Conservation (phyloP, 352 stramenopile species). For the Globisporangium takayamanum region DNA sequence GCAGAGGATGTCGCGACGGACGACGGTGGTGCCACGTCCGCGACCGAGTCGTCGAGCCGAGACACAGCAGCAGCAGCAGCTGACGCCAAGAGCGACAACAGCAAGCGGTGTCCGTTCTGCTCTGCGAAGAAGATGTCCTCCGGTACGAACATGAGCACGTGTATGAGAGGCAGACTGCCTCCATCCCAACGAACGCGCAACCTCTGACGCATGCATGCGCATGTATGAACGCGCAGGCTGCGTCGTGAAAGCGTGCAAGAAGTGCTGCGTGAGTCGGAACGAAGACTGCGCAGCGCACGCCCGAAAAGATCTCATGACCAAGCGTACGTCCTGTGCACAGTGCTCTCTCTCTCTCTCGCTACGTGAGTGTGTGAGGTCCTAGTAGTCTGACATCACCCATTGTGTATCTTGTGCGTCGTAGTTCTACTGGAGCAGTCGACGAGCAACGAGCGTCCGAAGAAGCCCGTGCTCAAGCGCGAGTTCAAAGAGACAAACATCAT, state of each 20-base stretch:
- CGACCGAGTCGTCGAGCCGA: conserved; percentile 1
- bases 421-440: conserved; percentile 8
- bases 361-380: background rate
- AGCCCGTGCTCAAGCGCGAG: conserved; percentile 68
- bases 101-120: conserved; percentile 34
- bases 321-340: conserved; percentile 11
- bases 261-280: conserved; percentile 49
- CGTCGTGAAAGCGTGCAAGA: conserved; percentile 52
- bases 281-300: conserved; percentile 33
- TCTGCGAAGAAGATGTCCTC: conserved; percentile 32
- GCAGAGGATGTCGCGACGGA: background rate
- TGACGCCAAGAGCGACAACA: conserved; percentile 15
- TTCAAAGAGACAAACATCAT: conserved; percentile 71
- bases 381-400: background rate
- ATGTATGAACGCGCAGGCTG: conserved; percentile 21
- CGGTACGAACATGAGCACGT: background rate
- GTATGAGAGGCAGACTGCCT: background rate
- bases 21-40: background rate
- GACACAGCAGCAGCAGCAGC: background rate
- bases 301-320: conserved; percentile 21
- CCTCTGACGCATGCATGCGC: background rate
- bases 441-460: conserved; percentile 15
- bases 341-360: background rate
- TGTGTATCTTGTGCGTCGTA: background rate
- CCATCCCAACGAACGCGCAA: background rate